Evolutionary conservation across 2,329 filamentous ascomycete species (phyloP).

Genomic region (Graphilbum ipis-grandicollis): DNA sequence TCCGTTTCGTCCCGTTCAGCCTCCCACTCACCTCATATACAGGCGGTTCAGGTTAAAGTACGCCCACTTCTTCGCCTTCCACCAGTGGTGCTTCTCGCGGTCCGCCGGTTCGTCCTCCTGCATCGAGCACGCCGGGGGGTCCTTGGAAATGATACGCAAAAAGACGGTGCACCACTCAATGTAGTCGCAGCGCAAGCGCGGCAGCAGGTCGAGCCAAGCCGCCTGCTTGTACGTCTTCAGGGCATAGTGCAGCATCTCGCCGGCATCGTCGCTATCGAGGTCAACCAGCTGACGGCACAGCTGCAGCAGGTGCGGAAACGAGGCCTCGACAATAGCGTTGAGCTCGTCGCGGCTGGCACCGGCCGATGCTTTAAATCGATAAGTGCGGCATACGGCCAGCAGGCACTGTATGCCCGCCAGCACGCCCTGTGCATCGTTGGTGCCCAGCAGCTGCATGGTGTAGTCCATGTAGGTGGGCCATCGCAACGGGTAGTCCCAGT

Average conservation of each 20-base stretch:
- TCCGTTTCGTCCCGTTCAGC: background rate
- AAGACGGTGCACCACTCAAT: slow-evolving; percentile 96
- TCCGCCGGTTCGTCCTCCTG: slow-evolving; percentile 56
- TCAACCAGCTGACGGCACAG: slow-evolving; percentile 82
- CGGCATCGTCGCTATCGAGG: slow-evolving; percentile 84
- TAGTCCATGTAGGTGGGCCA: slow-evolving; percentile 94
- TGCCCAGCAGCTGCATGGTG: slow-evolving; percentile 73
- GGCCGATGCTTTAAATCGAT: slow-evolving; percentile 74
- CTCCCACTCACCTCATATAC: slow-evolving; percentile 58
- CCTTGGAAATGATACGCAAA: slow-evolving; percentile 73
- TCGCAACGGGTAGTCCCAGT: slow-evolving; percentile 83
- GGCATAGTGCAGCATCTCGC: slow-evolving; percentile 88
- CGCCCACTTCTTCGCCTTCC: slow-evolving; percentile 99
- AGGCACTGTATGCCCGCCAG: slow-evolving; percentile 90
- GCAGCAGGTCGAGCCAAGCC: slow-evolving; percentile 81
- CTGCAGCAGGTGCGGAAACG: slow-evolving; percentile 71
- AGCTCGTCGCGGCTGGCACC: slow-evolving; percentile 68
- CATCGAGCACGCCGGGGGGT: slow-evolving; percentile 64
- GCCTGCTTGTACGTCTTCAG: slow-evolving; percentile 98
- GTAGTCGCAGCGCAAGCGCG: slow-evolving; percentile 62
- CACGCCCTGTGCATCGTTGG: slow-evolving; percentile 71
- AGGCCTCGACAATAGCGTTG: slow-evolving; percentile 81
- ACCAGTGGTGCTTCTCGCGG: slow-evolving; percentile 91
- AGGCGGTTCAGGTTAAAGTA: slow-evolving; percentile 95
- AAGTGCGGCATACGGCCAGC: slow-evolving; percentile 85